Evolutionary conservation across 495 filamentous ascomycete species (phyloP).

Genomic region (Thermothielavioides terrestris): DNA sequence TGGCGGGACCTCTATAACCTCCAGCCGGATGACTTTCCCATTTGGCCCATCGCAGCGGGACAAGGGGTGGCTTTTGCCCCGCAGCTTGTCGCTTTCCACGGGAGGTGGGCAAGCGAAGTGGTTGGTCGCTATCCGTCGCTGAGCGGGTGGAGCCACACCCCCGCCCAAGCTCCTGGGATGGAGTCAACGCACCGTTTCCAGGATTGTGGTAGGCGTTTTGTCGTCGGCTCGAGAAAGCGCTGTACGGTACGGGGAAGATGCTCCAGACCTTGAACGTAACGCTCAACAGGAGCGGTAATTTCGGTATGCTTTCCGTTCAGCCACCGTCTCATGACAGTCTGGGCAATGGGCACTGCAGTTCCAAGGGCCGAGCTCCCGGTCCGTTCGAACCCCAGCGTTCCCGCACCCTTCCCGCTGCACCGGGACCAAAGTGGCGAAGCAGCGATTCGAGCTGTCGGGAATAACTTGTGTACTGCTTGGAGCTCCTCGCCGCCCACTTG

Average conservation of each 20-base stretch:
- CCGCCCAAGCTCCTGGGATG: slow-evolving; percentile 3
- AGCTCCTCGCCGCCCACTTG: not conserved
- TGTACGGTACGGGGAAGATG: no score
- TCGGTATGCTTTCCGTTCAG: no score
- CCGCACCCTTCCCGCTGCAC: slow-evolving; percentile 4
- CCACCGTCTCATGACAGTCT: no score
- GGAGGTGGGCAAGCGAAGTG: slow-evolving; percentile 15
- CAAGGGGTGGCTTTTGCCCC: slow-evolving; percentile 15
- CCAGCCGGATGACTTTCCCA: slow-evolving; percentile 24
- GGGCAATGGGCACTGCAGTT: no score
- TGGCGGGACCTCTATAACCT: no score
- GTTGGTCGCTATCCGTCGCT: slow-evolving; percentile 12
- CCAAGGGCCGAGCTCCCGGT: no score
- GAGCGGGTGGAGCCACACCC: not conserved
- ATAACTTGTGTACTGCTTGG: not conserved
- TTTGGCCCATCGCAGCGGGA: slow-evolving; percentile 13
- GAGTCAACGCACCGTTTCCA: not conserved
- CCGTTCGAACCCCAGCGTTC: not conserved
- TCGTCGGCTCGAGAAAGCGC: no score
- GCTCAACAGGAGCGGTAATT: no score
- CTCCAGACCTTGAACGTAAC: no score
- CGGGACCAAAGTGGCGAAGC: slow-evolving; percentile 14
- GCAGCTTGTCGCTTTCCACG: slow-evolving; percentile 17
- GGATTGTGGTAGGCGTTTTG: not conserved
- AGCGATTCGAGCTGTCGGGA: not conserved